Percentiles rank a stretch among this genome's conserved stretches.
Evolutionary conservation across 495 filamentous ascomycete genomes (phyloP).

Genomic region (Umbilicaria muhlenbergii): DNA sequence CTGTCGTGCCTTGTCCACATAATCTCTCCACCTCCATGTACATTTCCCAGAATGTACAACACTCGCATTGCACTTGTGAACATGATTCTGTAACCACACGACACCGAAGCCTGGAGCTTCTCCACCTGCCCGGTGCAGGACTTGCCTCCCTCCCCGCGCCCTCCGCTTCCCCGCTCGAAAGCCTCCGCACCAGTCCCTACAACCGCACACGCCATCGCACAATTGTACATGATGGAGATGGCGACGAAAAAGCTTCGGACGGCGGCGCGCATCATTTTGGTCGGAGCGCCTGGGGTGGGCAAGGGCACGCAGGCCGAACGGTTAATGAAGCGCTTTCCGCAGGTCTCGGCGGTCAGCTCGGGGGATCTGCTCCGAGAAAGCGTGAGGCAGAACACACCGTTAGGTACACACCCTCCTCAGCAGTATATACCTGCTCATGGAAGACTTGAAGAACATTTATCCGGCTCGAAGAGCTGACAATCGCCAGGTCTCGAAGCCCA

Average conservation of each 20-base stretch:
- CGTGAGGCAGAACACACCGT: slow-evolving; percentile 70
- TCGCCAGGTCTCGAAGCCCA: slow-evolving; percentile 71
- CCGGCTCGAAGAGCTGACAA: neutral
- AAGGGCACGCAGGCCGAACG: slow-evolving; percentile 93
- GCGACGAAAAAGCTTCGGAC: slow-evolving; percentile 41
- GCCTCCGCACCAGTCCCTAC: neutral
- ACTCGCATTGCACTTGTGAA: neutral
- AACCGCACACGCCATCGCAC: slow-evolving; percentile 1
- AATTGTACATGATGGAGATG: neutral
- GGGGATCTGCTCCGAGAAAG: slow-evolving; percentile 85
- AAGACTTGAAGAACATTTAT: neutral
- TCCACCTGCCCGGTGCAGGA: slow-evolving; percentile 6
- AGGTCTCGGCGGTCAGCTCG: slow-evolving; percentile 82
- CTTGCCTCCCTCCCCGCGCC: neutral
- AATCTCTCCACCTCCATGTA: slow-evolving; percentile 3
- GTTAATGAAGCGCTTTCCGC: slow-evolving; percentile 69
- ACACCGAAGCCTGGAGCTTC: slow-evolving; percentile 11
- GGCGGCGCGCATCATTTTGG: slow-evolving; percentile 84
- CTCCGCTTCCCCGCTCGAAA: neutral
- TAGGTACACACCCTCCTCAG: slow-evolving; percentile 38
- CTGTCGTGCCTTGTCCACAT: no score
- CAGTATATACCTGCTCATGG: slow-evolving; percentile 4
- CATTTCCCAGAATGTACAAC: neutral
- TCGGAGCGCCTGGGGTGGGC: slow-evolving; percentile 83
- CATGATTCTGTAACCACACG: slow-evolving; percentile 9